phyloP scores from a whole-genome alignment of 2,329 filamentous ascomycete species.

The Trichocomaceae sp. region DNA sequence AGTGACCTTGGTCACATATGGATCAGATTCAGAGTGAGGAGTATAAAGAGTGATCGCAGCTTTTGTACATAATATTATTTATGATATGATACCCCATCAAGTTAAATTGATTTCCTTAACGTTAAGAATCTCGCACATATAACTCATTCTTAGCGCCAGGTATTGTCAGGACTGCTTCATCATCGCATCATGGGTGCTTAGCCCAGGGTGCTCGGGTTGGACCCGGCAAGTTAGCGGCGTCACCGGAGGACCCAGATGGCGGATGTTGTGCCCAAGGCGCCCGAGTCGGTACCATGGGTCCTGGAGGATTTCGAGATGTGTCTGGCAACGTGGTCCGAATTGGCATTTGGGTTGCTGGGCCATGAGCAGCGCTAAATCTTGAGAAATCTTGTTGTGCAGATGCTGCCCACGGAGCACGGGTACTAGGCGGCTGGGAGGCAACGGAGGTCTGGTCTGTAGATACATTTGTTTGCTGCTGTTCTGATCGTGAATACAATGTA shows the following conservation, averaged over 20 bases:
- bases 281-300: constrained; percentile 26
- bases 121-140: not conserved
- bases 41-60: not conserved
- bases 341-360: constrained; percentile 11
- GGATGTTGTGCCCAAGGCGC: constrained; percentile 9
- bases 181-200: constrained; percentile 6
- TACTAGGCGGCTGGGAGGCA: constrained; percentile 24
- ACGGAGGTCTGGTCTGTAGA: constrained; percentile 14
- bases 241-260: not conserved
- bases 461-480: constrained; percentile 20
- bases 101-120: not conserved
- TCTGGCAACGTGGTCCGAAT: constrained; percentile 17
- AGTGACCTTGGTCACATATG: constrained; percentile 9
- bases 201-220: constrained; percentile 18
- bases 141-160: not conserved
- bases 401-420: constrained; percentile 30
- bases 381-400: constrained; percentile 13
- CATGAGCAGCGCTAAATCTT: not conserved
- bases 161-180: not conserved
- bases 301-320: constrained; percentile 24
- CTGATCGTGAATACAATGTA: constrained; percentile 49
- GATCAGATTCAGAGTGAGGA: constrained; percentile 12
- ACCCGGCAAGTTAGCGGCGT: not conserved
- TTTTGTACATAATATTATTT: not conserved
- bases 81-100: constrained; percentile 12